phyloP scores from a whole-genome alignment of 306 rosid genomes.

The Psophocarpus tetragonolobus region DNA sequence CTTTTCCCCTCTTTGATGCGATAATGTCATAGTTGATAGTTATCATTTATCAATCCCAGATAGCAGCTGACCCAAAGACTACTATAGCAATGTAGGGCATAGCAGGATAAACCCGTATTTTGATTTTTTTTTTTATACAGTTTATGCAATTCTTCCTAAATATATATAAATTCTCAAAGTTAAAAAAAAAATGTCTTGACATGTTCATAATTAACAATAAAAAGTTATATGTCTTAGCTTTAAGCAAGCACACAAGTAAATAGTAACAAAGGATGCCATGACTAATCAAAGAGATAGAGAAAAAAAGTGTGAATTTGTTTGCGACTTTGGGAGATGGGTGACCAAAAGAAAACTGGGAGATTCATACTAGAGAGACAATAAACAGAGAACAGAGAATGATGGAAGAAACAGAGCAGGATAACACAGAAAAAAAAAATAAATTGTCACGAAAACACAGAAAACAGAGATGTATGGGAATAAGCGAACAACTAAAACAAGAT shows the following conservation, averaged over 20 bases:
- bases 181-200: background rate
- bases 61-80: background rate
- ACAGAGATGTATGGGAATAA: background rate
- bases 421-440: background rate
- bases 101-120: background rate
- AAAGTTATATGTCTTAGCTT: background rate
- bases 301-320: background rate
- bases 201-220: background rate
- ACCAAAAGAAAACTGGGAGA: background rate
- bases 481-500: background rate
- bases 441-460: background rate
- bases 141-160: background rate
- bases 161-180: background rate
- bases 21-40: background rate
- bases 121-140: background rate
- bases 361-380: background rate
- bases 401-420: background rate
- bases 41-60: background rate
- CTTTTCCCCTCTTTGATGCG: slow-evolving; percentile 3
- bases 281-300: background rate
- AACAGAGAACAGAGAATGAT: background rate
- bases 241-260: background rate
- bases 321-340: background rate
- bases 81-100: background rate
- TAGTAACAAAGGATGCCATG: background rate